These are phyloP conservation scores for Oryza glumipatula DNA, from an alignment of 176 grass and related monocot species.

Conservation along the genomic window DNA sequence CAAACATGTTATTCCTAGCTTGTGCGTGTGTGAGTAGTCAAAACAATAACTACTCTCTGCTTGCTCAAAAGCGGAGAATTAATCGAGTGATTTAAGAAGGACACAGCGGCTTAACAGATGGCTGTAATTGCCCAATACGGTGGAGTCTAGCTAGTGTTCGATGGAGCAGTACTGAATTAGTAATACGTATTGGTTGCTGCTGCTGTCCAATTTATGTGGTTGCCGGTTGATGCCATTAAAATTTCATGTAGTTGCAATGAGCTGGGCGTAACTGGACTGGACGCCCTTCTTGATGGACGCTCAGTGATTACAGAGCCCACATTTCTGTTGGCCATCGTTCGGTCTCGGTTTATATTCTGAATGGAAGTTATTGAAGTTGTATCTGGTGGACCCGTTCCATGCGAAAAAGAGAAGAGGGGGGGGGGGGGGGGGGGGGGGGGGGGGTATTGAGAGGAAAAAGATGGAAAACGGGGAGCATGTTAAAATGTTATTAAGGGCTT, in stretches of 20 bases:
- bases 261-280: conserved; percentile 32
- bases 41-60: conserved; percentile 12
- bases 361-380: not conserved
- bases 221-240: conserved; percentile 47
- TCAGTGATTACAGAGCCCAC: conserved; percentile 44
- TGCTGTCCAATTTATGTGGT: conserved; percentile 54
- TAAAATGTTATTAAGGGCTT: not conserved
- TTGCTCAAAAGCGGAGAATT: not conserved
- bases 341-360: not conserved
- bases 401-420: not conserved
- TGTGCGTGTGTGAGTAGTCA: not conserved
- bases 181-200: conserved; percentile 23
- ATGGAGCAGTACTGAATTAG: not conserved
- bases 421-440: no score
- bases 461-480: not conserved
- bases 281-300: conserved; percentile 29
- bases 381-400: not conserved
- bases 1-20: not conserved
- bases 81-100: conserved; percentile 33
- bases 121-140: conserved; percentile 19
- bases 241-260: conserved; percentile 31
- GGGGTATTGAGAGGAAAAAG: not conserved
- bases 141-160: conserved; percentile 5
- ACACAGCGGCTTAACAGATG: not conserved
- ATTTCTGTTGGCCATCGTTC: conserved; percentile 37